Evolutionary conservation across 768 basidiomycete species (phyloP), one percentile per base, ranked within the genome.

Genomic region (Phylloporus sp.): DNA sequence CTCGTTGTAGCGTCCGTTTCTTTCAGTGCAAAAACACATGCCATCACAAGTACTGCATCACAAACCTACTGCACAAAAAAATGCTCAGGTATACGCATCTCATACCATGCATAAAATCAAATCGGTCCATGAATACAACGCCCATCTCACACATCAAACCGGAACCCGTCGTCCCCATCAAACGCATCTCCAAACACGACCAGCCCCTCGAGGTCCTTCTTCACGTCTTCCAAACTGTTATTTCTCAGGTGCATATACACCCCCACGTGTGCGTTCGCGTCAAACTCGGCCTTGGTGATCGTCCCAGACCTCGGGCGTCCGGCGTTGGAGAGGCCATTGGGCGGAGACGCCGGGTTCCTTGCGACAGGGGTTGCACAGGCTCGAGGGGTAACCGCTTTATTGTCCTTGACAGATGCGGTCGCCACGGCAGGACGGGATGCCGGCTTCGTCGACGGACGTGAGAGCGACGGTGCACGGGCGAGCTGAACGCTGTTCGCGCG

Each of bases 111-210:
- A 53, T 53, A 62, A n/a, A 53, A 47, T 46, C 50, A 42, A 49
- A 50, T 22, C n/a, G n/a, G n/a, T n/a, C n/a, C n/a, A 15, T n/a
- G 6, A 21, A 29, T 29, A 9, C 26, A 46, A 20, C 2, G 9
- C 13, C 4, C 15, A 21, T 39, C 20, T 62, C 41, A 65, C 17
- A 65, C 54, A 23, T 56, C 53, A 29, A 65, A 67, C 34, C 49
- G 57, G 49, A 65, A 67, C 24, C 38, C 64, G n/a, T 67, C 63
- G 9, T 55, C 56, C 1, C 58, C 58, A 20, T 54, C 56, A 9
- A 61, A 64, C 20, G 34, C 57, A 24, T 61, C 61, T 15, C 52
- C 64, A 18, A 67, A 59, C 32, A 66, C 61, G 53, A 65, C 49
- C 33, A 61, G 40, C 15, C 55, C 60, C 35, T 67, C 61, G 22